Evolutionary conservation across 345 rosid species (phyloP), one percentile per base, ranked within the genome.

Genomic region (Cardamine occulta): DNA sequence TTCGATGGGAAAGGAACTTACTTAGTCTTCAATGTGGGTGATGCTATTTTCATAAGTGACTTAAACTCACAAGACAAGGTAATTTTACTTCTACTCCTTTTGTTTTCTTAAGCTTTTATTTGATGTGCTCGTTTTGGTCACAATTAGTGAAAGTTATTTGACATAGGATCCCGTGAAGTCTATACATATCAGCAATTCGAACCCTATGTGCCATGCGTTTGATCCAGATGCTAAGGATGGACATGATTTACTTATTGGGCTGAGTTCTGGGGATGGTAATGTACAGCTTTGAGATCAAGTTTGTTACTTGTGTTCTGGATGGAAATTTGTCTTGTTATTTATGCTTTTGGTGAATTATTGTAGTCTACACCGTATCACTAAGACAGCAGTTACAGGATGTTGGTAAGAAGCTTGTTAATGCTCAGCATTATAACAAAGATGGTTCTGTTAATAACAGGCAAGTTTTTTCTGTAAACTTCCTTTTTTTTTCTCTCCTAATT

Each of bases 51-150:
- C 78, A 70, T 96, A n/a, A 87, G 98, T 73, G 99, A 96, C 83
- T 81, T 93, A 81, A 96, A 93, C 80, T 96, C 99, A 52, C 96
- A 91, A 79, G 98, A 96, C 72, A 96, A 96, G 97, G 99, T 91
- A 79, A 80, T 32, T 74, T 12, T 24, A 68, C 76, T 17, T 2
- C 4, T 62, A 21, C 14, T 44, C n/a, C 6, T 18, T 5, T 63
- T 39, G 28, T 55, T 45, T 39, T 34, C 49, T 23, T 7, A 32
- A 47, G 48, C 24, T 24, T 72, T 61, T 40, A 49, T n/a, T 58
- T 58, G 24, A 31, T 60, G 6, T 60, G 9, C 0, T 60, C 19
- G 39, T 60, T 62, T 51, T 35, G 21, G 53, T 19, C 19, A 19
- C 19, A 19, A 19, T 31, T 31, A 0, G 34, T 31, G 0, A 5